These are phyloP conservation scores for Fusarium hainanense DNA, from an alignment of 2,329 filamentous ascomycete species.

Conservation along the genomic window DNA sequence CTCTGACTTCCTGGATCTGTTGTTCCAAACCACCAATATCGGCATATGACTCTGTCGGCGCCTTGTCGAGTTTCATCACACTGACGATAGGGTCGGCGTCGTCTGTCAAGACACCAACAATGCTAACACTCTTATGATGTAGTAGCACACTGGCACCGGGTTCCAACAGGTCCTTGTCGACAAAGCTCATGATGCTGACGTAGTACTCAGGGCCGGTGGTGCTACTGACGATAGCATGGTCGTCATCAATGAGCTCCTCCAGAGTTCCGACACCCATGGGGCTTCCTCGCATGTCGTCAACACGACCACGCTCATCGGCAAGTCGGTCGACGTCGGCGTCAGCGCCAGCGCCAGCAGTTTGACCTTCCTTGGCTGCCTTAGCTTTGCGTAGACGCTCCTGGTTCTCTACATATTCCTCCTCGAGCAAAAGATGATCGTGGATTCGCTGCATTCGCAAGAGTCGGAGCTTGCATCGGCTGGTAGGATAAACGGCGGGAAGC, in stretches of 20 bases:
- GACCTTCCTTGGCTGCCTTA: constrained; percentile 80
- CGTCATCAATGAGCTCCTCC: constrained; percentile 98
- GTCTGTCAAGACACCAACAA: constrained; percentile 96
- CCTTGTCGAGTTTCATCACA: constrained; percentile 99
- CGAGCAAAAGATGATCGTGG: constrained; percentile 94
- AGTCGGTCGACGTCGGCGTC: constrained; percentile 84
- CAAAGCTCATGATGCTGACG: constrained; percentile 99
- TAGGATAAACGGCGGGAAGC: constrained; percentile 92
- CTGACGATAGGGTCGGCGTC: constrained; percentile 95
- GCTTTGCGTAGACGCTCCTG: constrained; percentile 95
- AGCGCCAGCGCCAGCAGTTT: constrained; percentile 74
- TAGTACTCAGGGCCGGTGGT: constrained; percentile 99
- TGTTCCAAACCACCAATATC: constrained; percentile 96
- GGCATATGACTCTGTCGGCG: constrained; percentile 96
- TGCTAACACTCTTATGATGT: constrained; percentile 97
- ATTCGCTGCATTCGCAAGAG: constrained; percentile 98
- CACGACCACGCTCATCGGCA: constrained; percentile 92
- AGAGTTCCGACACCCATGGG: constrained; percentile 98
- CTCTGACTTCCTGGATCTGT: constrained; percentile 97
- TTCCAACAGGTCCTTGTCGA: constrained; percentile 97
- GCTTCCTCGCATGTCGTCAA: constrained; percentile 98
- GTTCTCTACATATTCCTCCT: constrained; percentile 99
- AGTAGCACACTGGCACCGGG: constrained; percentile 94
- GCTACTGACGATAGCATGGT: constrained; percentile 98
- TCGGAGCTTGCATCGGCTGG: constrained; percentile 95